These are phyloP conservation scores for Pestalotiopsis sp. DNA, from an alignment of 2,329 filamentous ascomycete species.

Conservation along the genomic window DNA sequence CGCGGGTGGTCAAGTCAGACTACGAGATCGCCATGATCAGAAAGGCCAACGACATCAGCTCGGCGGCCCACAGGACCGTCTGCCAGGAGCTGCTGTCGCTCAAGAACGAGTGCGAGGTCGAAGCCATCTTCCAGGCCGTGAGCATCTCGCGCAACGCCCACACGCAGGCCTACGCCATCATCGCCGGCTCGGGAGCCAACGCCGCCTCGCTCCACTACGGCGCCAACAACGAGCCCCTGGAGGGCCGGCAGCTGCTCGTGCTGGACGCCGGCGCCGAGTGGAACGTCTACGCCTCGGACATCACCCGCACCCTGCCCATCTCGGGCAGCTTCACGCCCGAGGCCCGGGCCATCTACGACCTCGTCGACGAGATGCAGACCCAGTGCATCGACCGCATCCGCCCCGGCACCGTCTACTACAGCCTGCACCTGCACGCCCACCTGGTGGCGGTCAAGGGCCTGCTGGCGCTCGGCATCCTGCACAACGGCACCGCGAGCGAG, in stretches of 20 bases:
- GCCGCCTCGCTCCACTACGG: conserved; percentile 86
- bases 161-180: conserved; percentile 84
- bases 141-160: conserved; percentile 76
- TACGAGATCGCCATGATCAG: conserved; percentile 84
- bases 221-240: conserved; percentile 74
- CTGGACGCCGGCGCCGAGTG: conserved; percentile 90
- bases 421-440: conserved; percentile 74
- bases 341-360: conserved; percentile 68
- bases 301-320: conserved; percentile 86
- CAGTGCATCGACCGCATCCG: conserved; percentile 70
- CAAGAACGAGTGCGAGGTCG: conserved; percentile 79
- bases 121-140: conserved; percentile 73
- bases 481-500: conserved; percentile 60
- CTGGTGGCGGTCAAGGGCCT: conserved; percentile 73
- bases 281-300: conserved; percentile 82
- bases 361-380: conserved; percentile 82
- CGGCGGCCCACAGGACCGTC: conserved; percentile 74
- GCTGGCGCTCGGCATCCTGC: conserved; percentile 71
- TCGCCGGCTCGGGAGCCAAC: conserved; percentile 82
- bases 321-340: conserved; percentile 45
- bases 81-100: conserved; percentile 65
- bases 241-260: conserved; percentile 72
- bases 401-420: conserved; percentile 71
- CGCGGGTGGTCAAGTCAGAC: conserved; percentile 80
- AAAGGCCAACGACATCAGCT: conserved; percentile 79